A percentile compares a stretch with the other conserved stretches of the same genome.
Evolutionary conservation across 208 protist genomes (phyloP).

Genomic region (Leishmania tarentolae): DNA sequence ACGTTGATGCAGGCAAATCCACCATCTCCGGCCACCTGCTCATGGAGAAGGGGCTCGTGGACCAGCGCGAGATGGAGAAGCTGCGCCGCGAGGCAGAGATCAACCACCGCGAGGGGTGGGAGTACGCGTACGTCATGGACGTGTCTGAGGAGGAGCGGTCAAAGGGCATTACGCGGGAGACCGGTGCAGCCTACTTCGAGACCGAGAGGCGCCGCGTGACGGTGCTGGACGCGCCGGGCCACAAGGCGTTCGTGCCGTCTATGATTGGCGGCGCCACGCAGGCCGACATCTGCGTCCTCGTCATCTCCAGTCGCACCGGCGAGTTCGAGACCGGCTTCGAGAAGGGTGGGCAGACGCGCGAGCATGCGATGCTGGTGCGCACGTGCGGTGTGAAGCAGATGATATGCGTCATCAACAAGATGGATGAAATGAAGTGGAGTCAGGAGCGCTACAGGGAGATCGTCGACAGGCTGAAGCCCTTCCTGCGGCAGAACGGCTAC

Average conservation of each 20-base stretch:
- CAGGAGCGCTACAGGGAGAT: conserved; percentile 97
- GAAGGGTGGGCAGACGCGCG: conserved; percentile 98
- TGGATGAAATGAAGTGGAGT: conserved; percentile 98
- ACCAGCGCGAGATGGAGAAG: conserved; percentile 99
- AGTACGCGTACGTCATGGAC: conserved; percentile 98
- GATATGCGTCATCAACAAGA: conserved; percentile 99
- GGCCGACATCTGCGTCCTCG: conserved; percentile 98
- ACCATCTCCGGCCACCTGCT: conserved; percentile 98
- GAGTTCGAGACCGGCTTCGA: conserved; percentile 99
- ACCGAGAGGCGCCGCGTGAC: conserved; percentile 96
- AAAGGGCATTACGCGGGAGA: conserved; percentile 99
- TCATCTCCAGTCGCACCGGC: conserved; percentile 98
- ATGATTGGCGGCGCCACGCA: conserved; percentile 99
- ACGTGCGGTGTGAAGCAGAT: conserved; percentile 97
- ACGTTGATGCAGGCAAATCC: conserved; percentile 99
- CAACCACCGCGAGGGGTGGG: conserved; percentile 97
- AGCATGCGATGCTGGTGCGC: conserved; percentile 99
- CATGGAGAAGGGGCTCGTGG: conserved; percentile 94
- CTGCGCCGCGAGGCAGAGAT: conserved; percentile 97
- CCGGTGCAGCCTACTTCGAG: conserved; percentile 96
- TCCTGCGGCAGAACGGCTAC: conserved; percentile 96
- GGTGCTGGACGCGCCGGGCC: conserved; percentile 99
- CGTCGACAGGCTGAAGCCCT: conserved; percentile 93
- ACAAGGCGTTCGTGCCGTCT: conserved; percentile 98
- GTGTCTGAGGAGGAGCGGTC: conserved; percentile 98